Evolutionary conservation across 2,329 filamentous ascomycete species (phyloP).

Genomic region (Diaporthe citri): DNA sequence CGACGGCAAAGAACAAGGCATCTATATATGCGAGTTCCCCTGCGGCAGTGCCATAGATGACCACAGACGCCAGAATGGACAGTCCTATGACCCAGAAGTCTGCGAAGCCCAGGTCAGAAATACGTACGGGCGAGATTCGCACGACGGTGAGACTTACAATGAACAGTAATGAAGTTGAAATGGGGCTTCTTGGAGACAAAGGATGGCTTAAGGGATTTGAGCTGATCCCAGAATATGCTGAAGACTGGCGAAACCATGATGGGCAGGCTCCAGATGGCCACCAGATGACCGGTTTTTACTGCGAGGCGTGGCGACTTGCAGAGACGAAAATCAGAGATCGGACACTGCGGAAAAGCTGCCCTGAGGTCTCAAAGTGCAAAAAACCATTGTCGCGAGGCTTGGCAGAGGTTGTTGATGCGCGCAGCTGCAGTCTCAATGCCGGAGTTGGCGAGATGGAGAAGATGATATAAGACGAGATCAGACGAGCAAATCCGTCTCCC

Average conservation of each 20-base stretch:
- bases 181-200: conserved; percentile 73
- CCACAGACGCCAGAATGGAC: conserved; percentile 79
- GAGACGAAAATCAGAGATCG: conserved; percentile 3
- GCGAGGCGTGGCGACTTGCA: neutral
- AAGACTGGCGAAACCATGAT: conserved; percentile 39
- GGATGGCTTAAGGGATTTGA: conserved; percentile 66
- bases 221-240: conserved; percentile 53
- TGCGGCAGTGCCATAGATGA: conserved; percentile 74
- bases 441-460: neutral
- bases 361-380: conserved; percentile 18
- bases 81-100: conserved; percentile 85
- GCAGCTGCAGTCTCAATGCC: neutral
- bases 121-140: neutral
- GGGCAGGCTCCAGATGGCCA: conserved; percentile 13
- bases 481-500: neutral
- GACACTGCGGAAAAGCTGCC: conserved; percentile 32
- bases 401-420: conserved; percentile 2
- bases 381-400: conserved; percentile 32
- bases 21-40: conserved; percentile 83
- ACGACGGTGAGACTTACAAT: conserved; percentile 69
- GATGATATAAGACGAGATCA: conserved; percentile 19
- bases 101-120: conserved; percentile 47
- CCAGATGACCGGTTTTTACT: neutral
- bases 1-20: conserved; percentile 88
- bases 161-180: conserved; percentile 85